Conservation (phyloP, 495 filamentous ascomycete genomes). For the Sabuloglossum arenarium region DNA sequence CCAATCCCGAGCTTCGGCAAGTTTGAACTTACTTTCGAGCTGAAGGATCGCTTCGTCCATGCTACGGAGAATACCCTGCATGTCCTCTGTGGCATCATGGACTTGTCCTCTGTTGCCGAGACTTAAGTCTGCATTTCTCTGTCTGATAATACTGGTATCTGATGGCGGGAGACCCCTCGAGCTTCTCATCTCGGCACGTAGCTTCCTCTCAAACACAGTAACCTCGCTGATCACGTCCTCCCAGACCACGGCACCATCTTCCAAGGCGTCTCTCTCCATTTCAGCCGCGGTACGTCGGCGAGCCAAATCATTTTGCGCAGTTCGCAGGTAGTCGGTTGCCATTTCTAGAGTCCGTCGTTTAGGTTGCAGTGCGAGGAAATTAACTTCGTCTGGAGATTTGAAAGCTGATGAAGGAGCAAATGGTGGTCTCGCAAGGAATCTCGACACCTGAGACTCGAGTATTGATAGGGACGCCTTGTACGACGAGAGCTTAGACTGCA, state of each 20-base stretch:
- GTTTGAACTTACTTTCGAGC: constrained; percentile 37
- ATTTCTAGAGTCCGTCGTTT: constrained; percentile 56
- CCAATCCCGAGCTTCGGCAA: constrained; percentile 51
- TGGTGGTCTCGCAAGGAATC: constrained; percentile 30
- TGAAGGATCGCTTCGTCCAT: constrained; percentile 34
- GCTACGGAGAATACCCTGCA: constrained; percentile 12
- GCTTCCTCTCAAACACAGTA: constrained; percentile 40
- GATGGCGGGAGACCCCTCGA: background rate
- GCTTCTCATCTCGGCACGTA: constrained; percentile 32
- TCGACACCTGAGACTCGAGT: constrained; percentile 29
- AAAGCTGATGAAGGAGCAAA: background rate
- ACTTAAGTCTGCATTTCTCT: background rate
- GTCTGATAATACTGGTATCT: background rate
- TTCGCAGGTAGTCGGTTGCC: constrained; percentile 55
- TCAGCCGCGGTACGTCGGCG: constrained; percentile 37
- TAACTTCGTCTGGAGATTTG: constrained; percentile 9
- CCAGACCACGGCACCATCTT: constrained; percentile 71
- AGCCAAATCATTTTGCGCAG: constrained; percentile 36
- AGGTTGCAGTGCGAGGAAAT: constrained; percentile 30
- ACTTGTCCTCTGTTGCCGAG: background rate
- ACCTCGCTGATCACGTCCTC: constrained; percentile 43
- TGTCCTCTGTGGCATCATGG: background rate
- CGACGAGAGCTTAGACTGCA: constrained; percentile 37
- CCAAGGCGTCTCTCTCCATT: constrained; percentile 52
- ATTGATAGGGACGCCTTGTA: constrained; percentile 33